Base-by-base conservation (phyloP, 371 early-diverging fungal species). In the Dinochytrium kinnereticum region DNA sequence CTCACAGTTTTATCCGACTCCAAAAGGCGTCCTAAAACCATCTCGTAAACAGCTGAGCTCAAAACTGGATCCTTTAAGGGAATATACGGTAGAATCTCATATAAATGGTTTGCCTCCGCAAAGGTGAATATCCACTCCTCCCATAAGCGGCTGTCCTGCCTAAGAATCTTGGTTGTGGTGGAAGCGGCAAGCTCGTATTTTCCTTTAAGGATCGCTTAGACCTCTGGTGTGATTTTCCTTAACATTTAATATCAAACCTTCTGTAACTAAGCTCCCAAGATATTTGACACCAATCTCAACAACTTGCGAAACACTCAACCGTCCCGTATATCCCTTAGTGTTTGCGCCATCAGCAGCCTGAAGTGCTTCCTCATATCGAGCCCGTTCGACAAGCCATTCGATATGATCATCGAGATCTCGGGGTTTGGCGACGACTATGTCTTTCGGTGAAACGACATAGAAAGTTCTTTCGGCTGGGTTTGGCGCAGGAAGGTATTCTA, bases 381-480 rank as follows among this genome's bases (percentile, higher is more conserved):
- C 87, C 24, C 91, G 86, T 59, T 93, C 93, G 50, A 93, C 79
- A 17, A 95, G 83, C 97, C 97, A 98, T 61, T 93, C 91, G 68
- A 98, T 91, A 71, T 95, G 97, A 83, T 98, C 98, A 37, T 91
- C 90, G 44, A 91, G 66, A 72, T 95, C 96, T 44, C 96, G 87
- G 2, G 93, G 91, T 37, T 90, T 86, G n/a, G 96, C 97, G 1
- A 91, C 86, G 33, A 98, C 89, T 24, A 98, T 85, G 80, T 96
- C 96, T 80, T 95, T 95, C 13, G 97, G 98, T 10, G 95, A 93
- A 50, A 95, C 85, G 0, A 98, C 87, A 75, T 93, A 95, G 79
- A 91, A 96, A 84, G 87, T 84, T 30, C 76, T 66, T 19, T 91
- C 90, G 0, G 76, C 34, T 3, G 70, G 72, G 24, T 68, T 72